Evolutionary conservation across 805 yeast genomes (phyloP), one percentile per base, ranked within the genome.

Genomic region (Metschnikowia shivogae): DNA sequence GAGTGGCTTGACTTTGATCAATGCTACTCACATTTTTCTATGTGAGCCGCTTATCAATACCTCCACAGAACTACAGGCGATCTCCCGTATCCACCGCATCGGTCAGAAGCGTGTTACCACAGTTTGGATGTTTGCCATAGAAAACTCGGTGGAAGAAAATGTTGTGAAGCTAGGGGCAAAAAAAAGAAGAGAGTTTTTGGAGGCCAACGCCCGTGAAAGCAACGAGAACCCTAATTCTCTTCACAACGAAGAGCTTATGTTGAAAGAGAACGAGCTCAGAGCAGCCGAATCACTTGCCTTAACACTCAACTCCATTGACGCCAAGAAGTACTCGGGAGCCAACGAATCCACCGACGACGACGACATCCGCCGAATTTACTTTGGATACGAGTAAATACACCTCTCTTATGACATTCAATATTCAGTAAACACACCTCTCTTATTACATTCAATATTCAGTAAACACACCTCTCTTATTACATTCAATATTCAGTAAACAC

Each of bases 21-120:
- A 92, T 68, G 98, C 99, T 0, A 85, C 86, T 2, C 97, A 93
- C 61, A 92, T 93, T 0, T 84, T 90, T 49, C 62, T 93, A 5
- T 86, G 97, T 62, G 99, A 93, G 65, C 98, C 99, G 1, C 72
- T 93, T 46, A 84, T 93, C 12, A 89, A 89, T 57, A 80, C 90
- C 1, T 84, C 96, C 2, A 72, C 89, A 39, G 98, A 93, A 55
- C 61, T 88, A 12, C 99, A 92, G 61, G 97, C 98, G 0, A 85
- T 90, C 43, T 87, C 95, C 40, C 76, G 99, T 50, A 81, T 93
- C 35, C 96, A 92, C 60, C 70, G 99, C 50, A 90, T 92, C 59
- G 99, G 99, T 0, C 99, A 93, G 63, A 76, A 73, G 3, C 70
- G 74, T 36, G 81, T 78, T 12, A 93, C 99, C 0, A 84, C 82